Base-by-base conservation (phyloP, 2,329 filamentous ascomycete species). In the Ophiostoma perfectum region DNA sequence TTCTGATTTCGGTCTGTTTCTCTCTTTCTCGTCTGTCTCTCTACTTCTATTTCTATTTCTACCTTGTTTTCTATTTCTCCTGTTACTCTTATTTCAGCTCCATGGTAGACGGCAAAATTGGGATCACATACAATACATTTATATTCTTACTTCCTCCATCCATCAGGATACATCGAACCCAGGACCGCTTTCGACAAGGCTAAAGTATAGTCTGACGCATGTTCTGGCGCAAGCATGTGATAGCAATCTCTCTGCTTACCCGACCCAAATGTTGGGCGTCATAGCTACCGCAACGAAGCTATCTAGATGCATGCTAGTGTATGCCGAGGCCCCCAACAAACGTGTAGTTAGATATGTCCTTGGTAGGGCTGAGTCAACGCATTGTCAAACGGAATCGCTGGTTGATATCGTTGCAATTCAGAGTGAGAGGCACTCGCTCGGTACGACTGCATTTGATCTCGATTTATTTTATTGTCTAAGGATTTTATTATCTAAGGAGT, bases 81-180 rank as follows among this genome's bases (percentile, higher is more conserved):
- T 27, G 27, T 27, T 27, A 27, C 27, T 7, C 14, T 62, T 38
- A 8, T 6, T 41, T 62, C 45, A 16, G 12, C 14, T 58, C 6
- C 60, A 63, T 42, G 60, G 60, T 63, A 63, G 60, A 63, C 60
- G 60, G 60, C 39, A 63, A 63, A 63, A 44, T 12, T 63, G 60
- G 60, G 60, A 63, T 62, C 39, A n/a, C 55, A 63, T n/a, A 42
- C 36, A 62, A 41, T 62, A 39, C 36, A 42, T 41, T 41, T 62
- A 52, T 52, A n/a, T 52, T 5, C 14, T 52, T 52, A n/a, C 16
- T 8, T 52, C 27, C 27, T 27, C 27, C 27, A 27, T 27, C 27
- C 27, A 27, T 27, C 27, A 27, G 27, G 27, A 27, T 27, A 27
- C 27, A 27, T 27, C 27, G 27, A 27, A 27, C 27, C 27, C 27